Evolutionary conservation across 2,329 filamentous ascomycete species (phyloP), one percentile per base, ranked within the genome.

Genomic region (Talaromyces sp.): DNA sequence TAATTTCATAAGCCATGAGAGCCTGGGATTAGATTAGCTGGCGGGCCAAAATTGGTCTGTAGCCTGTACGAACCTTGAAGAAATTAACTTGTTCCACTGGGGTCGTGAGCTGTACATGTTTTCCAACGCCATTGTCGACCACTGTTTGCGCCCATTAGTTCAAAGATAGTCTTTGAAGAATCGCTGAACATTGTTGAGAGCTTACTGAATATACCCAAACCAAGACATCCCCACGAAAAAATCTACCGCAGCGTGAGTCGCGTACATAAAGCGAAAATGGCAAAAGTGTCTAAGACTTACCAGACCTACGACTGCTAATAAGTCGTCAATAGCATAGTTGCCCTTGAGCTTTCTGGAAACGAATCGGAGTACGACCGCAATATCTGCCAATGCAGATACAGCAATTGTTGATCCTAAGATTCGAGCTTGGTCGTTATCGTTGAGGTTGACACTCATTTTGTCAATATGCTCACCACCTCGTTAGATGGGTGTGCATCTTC

Each of bases 351-450:
- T 70, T 33, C 73, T 61, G 1, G 73, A 70, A 52, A 72, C 14
- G 5, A 75, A 66, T 1, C 73, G 72, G 24, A 75, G 61, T 3
- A 39, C 71, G 35, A 75, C 70, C 5, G 73, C 66, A 4, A 71
- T 37, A 2, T 52, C 50, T 14, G 60, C 58, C 11, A 60, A n/a
- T 13, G 31, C 41, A 35, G 58, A 60, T 33, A 60, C n/a, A 8
- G 58, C 58, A 49, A 60, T 60, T 33, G 58, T 60, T 31, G 47
- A 43, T 7, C 47, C 41, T 47, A 60, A 60, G 33, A 60, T 60
- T 19, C 47, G 41, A n/a, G 58, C 27, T 49, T 60, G 58, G 16
- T 35, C 41, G 41, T 60, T 49, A 47, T 60, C 58, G 6, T 60
- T 49, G 37, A 60, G 58, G 22, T 60, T 60, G 41, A 60, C 58